phyloP scores from a whole-genome alignment of 2,329 filamentous ascomycete species.

The Bipolaris cookei region DNA sequence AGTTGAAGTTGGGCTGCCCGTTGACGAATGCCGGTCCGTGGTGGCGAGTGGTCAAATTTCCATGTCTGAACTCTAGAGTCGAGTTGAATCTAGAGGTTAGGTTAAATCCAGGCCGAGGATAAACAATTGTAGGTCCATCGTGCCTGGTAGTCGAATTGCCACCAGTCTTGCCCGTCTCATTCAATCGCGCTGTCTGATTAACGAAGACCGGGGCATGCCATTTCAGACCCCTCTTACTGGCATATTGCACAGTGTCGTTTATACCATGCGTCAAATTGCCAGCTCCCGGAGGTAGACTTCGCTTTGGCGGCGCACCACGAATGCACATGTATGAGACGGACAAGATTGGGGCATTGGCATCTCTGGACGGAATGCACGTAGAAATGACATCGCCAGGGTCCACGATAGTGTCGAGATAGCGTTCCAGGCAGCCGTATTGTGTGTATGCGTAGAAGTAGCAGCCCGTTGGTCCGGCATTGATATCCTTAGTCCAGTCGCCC shows the following conservation, averaged over 20 bases:
- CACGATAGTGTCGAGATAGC: background rate
- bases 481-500: conserved; percentile 12
- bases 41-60: background rate
- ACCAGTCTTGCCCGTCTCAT: too few species aligned
- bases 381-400: conserved; percentile 13
- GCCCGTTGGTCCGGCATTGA: conserved; percentile 16
- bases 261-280: too few species aligned
- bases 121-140: too few species aligned
- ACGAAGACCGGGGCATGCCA: too few species aligned
- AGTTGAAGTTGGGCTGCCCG: background rate
- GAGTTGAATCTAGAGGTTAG: too few species aligned
- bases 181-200: too few species aligned
- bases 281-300: background rate
- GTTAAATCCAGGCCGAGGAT: too few species aligned
- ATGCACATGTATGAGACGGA: background rate
- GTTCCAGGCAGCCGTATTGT: conserved; percentile 12
- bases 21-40: background rate
- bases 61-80: too few species aligned
- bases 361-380: conserved; percentile 8
- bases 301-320: background rate
- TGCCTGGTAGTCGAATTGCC: too few species aligned
- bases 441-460: conserved; percentile 26
- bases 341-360: background rate
- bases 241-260: too few species aligned
- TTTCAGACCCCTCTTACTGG: too few species aligned